Evolutionary conservation across 305 asterid genomes (phyloP).

Genomic region (Fraxinus floribunda): DNA sequence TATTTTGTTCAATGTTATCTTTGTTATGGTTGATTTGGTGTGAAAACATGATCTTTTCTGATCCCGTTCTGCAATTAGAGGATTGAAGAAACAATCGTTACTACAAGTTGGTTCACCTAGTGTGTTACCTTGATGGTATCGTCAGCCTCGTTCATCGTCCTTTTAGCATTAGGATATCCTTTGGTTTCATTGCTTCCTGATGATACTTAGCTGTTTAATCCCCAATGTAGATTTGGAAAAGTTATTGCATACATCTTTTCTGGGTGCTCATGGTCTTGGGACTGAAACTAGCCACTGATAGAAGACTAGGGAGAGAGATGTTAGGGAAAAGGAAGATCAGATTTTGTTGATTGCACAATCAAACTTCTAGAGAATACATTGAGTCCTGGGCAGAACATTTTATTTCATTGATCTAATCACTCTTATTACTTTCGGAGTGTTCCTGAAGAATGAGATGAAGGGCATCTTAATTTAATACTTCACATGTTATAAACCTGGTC

Average conservation of each 20-base stretch:
- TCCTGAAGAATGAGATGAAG: background rate
- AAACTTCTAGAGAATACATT: background rate
- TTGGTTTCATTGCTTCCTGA: background rate
- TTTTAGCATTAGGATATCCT: background rate
- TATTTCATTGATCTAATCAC: background rate
- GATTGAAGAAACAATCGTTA: background rate
- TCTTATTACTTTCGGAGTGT: background rate
- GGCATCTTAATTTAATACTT: background rate
- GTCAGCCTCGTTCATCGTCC: background rate
- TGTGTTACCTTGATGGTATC: background rate
- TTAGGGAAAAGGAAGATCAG: background rate
- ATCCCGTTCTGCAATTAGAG: background rate
- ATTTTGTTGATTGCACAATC: background rate
- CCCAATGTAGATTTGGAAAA: background rate
- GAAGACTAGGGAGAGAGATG: background rate
- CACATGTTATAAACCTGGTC: background rate
- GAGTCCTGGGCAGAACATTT: slow-evolving; percentile 1
- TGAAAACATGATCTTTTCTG: background rate
- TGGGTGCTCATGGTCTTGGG: background rate
- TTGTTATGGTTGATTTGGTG: background rate
- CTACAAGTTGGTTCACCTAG: background rate
- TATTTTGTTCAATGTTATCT: background rate
- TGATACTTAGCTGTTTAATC: background rate
- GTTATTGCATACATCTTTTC: background rate
- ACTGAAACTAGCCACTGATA: background rate